phyloP scores from a whole-genome alignment of 495 filamentous ascomycete species.

The Tuber aestivum region DNA sequence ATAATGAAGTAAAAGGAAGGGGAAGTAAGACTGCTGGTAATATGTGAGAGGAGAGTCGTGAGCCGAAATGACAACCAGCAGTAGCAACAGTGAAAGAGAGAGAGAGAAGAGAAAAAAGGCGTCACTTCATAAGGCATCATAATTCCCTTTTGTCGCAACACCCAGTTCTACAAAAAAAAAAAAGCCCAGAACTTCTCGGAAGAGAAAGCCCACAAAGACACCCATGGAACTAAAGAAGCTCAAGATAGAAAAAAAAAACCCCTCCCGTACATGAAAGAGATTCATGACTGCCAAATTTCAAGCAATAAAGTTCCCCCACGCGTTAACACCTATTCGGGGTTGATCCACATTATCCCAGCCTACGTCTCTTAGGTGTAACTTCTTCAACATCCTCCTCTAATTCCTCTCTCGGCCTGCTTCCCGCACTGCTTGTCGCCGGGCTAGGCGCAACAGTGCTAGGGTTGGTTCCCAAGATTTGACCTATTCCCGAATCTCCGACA shows the following conservation, averaged over 20 bases:
- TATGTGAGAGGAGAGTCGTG: neutral
- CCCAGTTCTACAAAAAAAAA: constrained; percentile 2
- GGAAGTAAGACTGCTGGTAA: neutral
- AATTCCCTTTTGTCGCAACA: neutral
- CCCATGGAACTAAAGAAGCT: neutral
- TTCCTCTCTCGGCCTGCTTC: constrained; percentile 34
- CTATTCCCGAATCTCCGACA: constrained; percentile 8
- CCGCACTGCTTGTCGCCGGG: constrained; percentile 27
- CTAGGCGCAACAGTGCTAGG: constrained; percentile 32
- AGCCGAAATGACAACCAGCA: neutral
- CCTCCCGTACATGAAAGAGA: constrained; percentile 2
- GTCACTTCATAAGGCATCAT: constrained; percentile 1
- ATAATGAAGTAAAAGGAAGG: constrained; percentile 2
- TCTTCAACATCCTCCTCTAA: constrained; percentile 34
- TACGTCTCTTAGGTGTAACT: constrained; percentile 37
- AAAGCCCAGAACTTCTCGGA: constrained; percentile 8
- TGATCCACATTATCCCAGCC: constrained; percentile 24
- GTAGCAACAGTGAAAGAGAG: neutral
- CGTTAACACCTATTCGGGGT: neutral
- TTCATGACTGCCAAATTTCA: constrained; percentile 6
- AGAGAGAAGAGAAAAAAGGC: neutral
- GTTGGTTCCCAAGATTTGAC: constrained; percentile 29
- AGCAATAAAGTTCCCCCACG: constrained; percentile 7
- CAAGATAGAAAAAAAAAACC: constrained; percentile 3
- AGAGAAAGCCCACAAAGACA: constrained; percentile 1